Percentiles rank a stretch among this genome's conserved stretches.
These are phyloP conservation scores for Sporothrix phasma DNA, from an alignment of 2,329 filamentous ascomycete species.

Conservation along the genomic window DNA sequence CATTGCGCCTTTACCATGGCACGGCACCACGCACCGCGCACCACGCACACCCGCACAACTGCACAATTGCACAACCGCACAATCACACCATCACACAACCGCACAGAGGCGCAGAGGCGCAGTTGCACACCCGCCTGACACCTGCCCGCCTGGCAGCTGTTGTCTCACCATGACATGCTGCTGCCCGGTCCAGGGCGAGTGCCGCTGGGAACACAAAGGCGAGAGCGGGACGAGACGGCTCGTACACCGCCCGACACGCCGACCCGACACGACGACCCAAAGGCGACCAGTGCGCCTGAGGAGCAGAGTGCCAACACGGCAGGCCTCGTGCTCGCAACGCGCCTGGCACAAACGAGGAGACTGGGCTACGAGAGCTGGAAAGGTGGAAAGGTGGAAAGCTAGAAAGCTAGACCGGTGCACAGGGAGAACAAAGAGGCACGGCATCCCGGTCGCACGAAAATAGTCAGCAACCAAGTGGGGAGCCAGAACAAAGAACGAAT, in stretches of 20 bases:
- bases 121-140: slow-evolving; percentile 8
- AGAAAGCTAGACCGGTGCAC: slow-evolving; percentile 4
- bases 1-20: not conserved
- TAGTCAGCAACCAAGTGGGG: slow-evolving; percentile 18
- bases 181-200: not conserved
- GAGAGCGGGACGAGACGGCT: not conserved
- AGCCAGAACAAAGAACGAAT: slow-evolving; percentile 9
- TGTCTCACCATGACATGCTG: slow-evolving; percentile 9
- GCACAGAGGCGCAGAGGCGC: too few species aligned
- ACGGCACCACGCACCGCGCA: too few species aligned
- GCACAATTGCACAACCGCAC: too few species aligned
- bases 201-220: not conserved
- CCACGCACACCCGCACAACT: too few species aligned
- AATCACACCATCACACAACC: not conserved
- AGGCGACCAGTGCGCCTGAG: not conserved
- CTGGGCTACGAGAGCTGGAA: too few species aligned
- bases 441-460: not conserved
- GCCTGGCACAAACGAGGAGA: not conserved
- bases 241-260: not conserved
- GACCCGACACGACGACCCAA: not conserved
- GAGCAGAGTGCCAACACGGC: not conserved
- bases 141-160: slow-evolving; percentile 2
- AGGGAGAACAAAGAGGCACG: slow-evolving; percentile 9
- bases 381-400: too few species aligned
- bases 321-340: not conserved